Conservation (phyloP, 768 basidiomycete species). For the Rossbeevera mucosa region DNA sequence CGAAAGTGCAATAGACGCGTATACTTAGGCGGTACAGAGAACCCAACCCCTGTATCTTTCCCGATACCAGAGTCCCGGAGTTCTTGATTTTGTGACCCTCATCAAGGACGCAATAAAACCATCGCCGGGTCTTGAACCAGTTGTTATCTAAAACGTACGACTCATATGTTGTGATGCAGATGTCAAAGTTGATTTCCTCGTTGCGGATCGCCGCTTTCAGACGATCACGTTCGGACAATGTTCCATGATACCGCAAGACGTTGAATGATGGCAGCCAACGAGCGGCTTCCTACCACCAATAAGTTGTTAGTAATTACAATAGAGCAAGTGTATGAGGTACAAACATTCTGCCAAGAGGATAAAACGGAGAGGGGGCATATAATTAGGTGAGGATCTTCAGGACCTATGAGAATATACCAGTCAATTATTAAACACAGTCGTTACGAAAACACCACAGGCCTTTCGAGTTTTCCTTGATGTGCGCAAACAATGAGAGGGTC, state of each 20-base stretch:
- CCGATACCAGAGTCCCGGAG: constrained; percentile 47
- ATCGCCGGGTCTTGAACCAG: constrained; percentile 60
- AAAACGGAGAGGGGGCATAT: constrained; percentile 70
- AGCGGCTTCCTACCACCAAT: constrained; percentile 39
- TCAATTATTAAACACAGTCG: not conserved
- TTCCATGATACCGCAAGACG: constrained; percentile 60
- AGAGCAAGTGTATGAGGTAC: not conserved
- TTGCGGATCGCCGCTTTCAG: constrained; percentile 43
- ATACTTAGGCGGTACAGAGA: constrained; percentile 54
- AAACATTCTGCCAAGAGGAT: constrained; percentile 52
- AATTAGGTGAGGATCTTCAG: constrained; percentile 61
- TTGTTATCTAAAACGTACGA: constrained; percentile 49
- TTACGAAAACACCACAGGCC: constrained; percentile 26
- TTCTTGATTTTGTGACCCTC: constrained; percentile 76
- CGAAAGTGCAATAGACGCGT: constrained; percentile 1
- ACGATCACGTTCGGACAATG: constrained; percentile 48
- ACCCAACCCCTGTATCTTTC: constrained; percentile 52
- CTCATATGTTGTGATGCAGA: constrained; percentile 71
- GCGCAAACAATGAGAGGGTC: constrained; percentile 64
- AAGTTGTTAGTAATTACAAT: not conserved
- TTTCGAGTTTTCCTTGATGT: constrained; percentile 52
- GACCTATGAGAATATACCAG: constrained; percentile 21
- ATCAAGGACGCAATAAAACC: constrained; percentile 57
- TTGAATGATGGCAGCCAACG: constrained; percentile 52
- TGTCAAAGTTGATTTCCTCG: constrained; percentile 34